Evolutionary conservation across 75 land plant genomes (phyloP).

Genomic region (Ceratopteris richardii): DNA sequence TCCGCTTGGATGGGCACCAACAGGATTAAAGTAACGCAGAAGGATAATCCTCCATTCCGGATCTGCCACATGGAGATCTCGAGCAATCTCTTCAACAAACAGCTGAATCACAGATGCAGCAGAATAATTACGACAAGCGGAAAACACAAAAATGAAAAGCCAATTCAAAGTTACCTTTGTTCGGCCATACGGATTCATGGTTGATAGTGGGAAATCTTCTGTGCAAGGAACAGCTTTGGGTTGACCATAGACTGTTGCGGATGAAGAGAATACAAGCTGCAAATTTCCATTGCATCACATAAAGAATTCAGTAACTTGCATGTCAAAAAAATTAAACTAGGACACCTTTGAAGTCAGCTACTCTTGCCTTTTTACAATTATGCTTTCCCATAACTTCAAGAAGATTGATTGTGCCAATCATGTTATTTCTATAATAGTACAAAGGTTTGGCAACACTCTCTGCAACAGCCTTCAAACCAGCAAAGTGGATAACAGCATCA

Average conservation of each 20-base stretch:
- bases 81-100: conserved; percentile 61
- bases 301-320: neutral
- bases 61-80: conserved; percentile 63
- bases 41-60: conserved; percentile 74
- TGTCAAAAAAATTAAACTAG: neutral
- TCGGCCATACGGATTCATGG: conserved; percentile 80
- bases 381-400: conserved; percentile 63
- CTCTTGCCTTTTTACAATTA: conserved; percentile 75
- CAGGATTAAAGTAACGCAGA: conserved; percentile 82
- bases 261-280: conserved; percentile 83
- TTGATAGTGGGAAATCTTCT: conserved; percentile 54
- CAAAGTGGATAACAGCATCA: conserved; percentile 97
- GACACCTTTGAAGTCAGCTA: neutral
- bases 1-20: conserved; percentile 92
- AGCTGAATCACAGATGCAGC: conserved; percentile 33
- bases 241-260: conserved; percentile 89
- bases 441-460: conserved; percentile 83
- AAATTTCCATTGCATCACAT: neutral
- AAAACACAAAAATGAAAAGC: neutral
- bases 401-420: conserved; percentile 73
- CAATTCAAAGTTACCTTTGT: conserved; percentile 42
- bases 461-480: conserved; percentile 91
- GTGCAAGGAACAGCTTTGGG: conserved; percentile 69
- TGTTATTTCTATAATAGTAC: conserved; percentile 69
- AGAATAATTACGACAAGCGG: neutral